A percentile compares a stretch with the other conserved stretches of the same genome.
Evolutionary conservation across 1,139 yeast species (phyloP).

Genomic region (Pichia terricola): DNA sequence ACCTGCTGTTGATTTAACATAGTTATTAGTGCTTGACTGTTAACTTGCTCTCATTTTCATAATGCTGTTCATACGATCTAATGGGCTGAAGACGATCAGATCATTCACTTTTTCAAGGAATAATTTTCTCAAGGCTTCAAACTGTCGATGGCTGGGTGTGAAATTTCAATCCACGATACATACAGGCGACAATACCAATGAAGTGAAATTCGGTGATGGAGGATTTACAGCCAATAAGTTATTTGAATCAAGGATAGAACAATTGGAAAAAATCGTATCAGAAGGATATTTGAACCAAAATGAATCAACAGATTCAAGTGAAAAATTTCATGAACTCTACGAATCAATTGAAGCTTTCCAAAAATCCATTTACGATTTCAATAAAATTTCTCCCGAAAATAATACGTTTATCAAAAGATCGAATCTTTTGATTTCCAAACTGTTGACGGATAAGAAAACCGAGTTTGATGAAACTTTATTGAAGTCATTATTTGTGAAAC

Average conservation of each 20-base stretch:
- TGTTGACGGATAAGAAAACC: slow-evolving; percentile 5
- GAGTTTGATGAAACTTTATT: slow-evolving; percentile 9
- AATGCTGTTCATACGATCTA: no score
- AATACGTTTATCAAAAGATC: slow-evolving; percentile 15
- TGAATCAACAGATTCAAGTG: not conserved
- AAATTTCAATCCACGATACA: not conserved
- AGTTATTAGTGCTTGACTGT: no score
- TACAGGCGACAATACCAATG: not conserved
- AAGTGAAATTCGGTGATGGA: not conserved
- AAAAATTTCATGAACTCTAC: slow-evolving; percentile 3
- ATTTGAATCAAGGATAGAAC: slow-evolving; percentile 13
- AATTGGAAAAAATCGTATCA: slow-evolving; percentile 11
- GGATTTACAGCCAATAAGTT: slow-evolving; percentile 13
- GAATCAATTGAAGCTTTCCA: slow-evolving; percentile 16
- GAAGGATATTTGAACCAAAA: slow-evolving; percentile 4
- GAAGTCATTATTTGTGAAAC: slow-evolving; percentile 7
- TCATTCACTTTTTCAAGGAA: no score
- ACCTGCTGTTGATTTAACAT: no score
- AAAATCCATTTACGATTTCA: slow-evolving; percentile 16
- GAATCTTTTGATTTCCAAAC: slow-evolving; percentile 12
- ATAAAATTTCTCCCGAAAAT: slow-evolving; percentile 14
- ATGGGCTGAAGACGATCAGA: no score
- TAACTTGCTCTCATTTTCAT: no score
- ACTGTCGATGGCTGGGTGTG: not conserved
- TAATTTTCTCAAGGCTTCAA: no score